Base-by-base conservation (phyloP, 2,329 filamentous ascomycete genomes). In the Sporothrix pseudoabietina region DNA sequence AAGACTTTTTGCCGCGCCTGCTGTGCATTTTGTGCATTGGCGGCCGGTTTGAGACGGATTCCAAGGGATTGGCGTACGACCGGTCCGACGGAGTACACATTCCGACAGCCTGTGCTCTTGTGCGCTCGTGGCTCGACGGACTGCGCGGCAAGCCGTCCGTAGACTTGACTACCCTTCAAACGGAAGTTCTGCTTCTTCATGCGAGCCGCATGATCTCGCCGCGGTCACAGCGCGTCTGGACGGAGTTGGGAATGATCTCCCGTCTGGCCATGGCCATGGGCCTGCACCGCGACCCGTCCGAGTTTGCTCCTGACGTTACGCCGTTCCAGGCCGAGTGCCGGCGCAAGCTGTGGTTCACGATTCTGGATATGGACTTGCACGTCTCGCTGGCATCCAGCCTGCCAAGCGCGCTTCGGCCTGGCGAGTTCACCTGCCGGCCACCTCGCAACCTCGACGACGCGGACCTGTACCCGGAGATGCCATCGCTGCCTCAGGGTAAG, bases 261-360 rank as follows among this genome's bases (percentile, higher is more conserved):
- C 84, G 87, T 19, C 86, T 87, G 81, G 87, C 86, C 41, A 88
- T 88, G 86, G 86, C 84, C 2, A 88, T 89, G 86, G 87, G 87
- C 3, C 80, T 89, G 65, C 87, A 89, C 76, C 83, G 87, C 4
- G 87, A 89, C 71, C 86, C 87, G 2, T 84, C 84, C 16, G 87
- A 89, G 75, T 87, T 86, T 72, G 80, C 82, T 3, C 44, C 71
- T 0, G 82, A 84, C 41, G 84, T 88, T 70, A 81, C 82, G 5
- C 81, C 85, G 0, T 88, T 87, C 76, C 82, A 84, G 61, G 84
- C 83, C n/a, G 87, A 89, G 78, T 82, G 85, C 74, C 81, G 87
- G 47, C 82, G 87, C n/a, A 83, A 85, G 74, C 78, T 89, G 32
- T 89, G 87, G 87, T 87, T 84, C 69, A 87, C 86, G 3, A 85